Percentiles rank a stretch among this genome's conserved stretches.
These are phyloP conservation scores for Talaromyces sp. DNA, from an alignment of 2,329 filamentous ascomycete species.

Conservation along the genomic window DNA sequence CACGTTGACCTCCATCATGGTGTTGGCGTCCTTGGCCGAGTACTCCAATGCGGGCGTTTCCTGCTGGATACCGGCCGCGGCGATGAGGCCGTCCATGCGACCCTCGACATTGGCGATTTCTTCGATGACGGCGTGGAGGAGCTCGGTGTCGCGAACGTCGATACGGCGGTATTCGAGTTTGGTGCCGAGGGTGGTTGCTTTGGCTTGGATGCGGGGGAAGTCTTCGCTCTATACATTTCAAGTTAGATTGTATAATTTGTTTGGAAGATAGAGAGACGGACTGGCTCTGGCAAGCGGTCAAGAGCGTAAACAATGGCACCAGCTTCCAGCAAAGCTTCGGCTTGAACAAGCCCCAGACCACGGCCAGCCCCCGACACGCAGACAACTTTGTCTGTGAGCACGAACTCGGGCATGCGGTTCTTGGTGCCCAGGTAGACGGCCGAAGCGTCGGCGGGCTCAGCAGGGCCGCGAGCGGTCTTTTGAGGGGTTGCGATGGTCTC, in stretches of 20 bases:
- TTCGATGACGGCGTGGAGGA: conserved; percentile 64
- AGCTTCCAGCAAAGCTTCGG: conserved; percentile 70
- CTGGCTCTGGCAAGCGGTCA: conserved; percentile 41
- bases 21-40: conserved; percentile 57
- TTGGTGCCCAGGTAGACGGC: conserved; percentile 32
- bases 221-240: conserved; percentile 54
- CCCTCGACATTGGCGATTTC: conserved; percentile 68
- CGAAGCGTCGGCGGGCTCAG: conserved; percentile 26
- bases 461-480: conserved; percentile 13
- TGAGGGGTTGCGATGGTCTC: conserved; percentile 14
- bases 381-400: conserved; percentile 66
- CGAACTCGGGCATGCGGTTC: conserved; percentile 66
- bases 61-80: conserved; percentile 70
- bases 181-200: conserved; percentile 64
- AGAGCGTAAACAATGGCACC: conserved; percentile 59
- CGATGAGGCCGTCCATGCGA: conserved; percentile 74
- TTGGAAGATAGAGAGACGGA: conserved; percentile 21
- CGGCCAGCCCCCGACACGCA: conserved; percentile 68
- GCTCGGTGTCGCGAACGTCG: conserved; percentile 70
- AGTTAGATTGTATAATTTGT: conserved; percentile 36
- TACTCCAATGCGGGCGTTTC: conserved; percentile 82
- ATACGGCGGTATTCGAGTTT: conserved; percentile 71
- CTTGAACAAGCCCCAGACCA: conserved; percentile 70
- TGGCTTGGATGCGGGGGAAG: conserved; percentile 63
- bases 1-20: conserved; percentile 61